Percentiles rank a stretch among this genome's conserved stretches.
Evolutionary conservation across 2,329 filamentous ascomycete genomes (phyloP).

Genomic region (Trichocomaceae sp.): DNA sequence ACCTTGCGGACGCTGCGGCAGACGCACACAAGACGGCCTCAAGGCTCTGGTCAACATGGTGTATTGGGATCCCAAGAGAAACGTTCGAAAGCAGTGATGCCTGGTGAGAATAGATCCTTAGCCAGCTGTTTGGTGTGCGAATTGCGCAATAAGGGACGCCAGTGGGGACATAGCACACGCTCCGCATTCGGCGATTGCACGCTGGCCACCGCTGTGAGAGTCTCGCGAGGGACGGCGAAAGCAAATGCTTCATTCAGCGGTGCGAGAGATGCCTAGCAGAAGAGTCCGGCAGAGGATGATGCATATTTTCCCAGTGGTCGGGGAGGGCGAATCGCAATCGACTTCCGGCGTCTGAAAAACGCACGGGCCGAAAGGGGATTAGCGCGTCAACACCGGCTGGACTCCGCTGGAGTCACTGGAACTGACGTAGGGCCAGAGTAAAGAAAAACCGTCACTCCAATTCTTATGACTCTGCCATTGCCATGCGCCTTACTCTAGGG

Average conservation of each 20-base stretch:
- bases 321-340: too few relatives aligned
- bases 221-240: background rate
- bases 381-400: slow-evolving; percentile 6
- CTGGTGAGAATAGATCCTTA: background rate
- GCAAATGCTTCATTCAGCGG: background rate
- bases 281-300: background rate
- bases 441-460: slow-evolving; percentile 3
- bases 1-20: slow-evolving; percentile 23
- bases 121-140: background rate
- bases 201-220: background rate
- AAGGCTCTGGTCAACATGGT: slow-evolving; percentile 34
- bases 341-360: slow-evolving; percentile 1
- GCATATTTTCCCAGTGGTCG: background rate
- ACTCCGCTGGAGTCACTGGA: too few relatives aligned
- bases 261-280: background rate
- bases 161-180: slow-evolving; percentile 9
- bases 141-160: slow-evolving; percentile 10
- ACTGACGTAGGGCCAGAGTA: slow-evolving; percentile 12
- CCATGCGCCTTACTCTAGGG: slow-evolving; percentile 33
- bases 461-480: slow-evolving; percentile 12
- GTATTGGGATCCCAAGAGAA: slow-evolving; percentile 12
- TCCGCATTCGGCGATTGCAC: slow-evolving; percentile 13
- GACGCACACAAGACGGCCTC: slow-evolving; percentile 29
- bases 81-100: background rate
- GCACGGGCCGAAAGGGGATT: slow-evolving; percentile 5